Conservation (phyloP, 306 rosid genomes). For the Ammopiptanthus mongolicus region DNA sequence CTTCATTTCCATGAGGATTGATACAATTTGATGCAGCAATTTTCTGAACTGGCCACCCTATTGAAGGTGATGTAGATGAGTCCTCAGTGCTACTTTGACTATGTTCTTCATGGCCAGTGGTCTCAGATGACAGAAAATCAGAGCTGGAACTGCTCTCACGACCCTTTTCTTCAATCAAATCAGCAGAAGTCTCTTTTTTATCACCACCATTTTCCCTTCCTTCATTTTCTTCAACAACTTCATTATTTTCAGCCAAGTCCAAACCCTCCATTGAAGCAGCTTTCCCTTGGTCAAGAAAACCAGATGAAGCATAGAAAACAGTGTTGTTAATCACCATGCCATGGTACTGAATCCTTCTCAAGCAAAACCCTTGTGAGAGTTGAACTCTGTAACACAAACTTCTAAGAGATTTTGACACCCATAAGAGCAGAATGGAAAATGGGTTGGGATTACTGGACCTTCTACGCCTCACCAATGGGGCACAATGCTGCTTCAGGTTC, state of each 20-base stretch:
- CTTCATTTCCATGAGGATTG: slow-evolving; percentile 26
- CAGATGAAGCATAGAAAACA: slow-evolving; percentile 43
- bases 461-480: slow-evolving; percentile 36
- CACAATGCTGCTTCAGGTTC: slow-evolving; percentile 28
- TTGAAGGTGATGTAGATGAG: slow-evolving; percentile 59
- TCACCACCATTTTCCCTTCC: slow-evolving; percentile 28
- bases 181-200: slow-evolving; percentile 33
- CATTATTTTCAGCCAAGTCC: slow-evolving; percentile 39
- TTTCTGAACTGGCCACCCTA: slow-evolving; percentile 61
- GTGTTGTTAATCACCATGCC: slow-evolving; percentile 51
- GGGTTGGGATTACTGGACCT: slow-evolving; percentile 32
- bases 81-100: slow-evolving; percentile 76
- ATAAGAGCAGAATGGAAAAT: slow-evolving; percentile 43
- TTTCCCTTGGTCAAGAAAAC: slow-evolving; percentile 29
- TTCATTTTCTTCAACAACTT: slow-evolving; percentile 19
- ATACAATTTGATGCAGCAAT: slow-evolving; percentile 31
- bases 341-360: slow-evolving; percentile 39
- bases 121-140: slow-evolving; percentile 71
- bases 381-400: slow-evolving; percentile 39
- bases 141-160: slow-evolving; percentile 78
- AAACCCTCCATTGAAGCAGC: slow-evolving; percentile 45
- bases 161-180: slow-evolving; percentile 56
- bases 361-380: slow-evolving; percentile 48
- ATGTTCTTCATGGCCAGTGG: slow-evolving; percentile 65
- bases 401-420: slow-evolving; percentile 49